Evolutionary conservation across 768 basidiomycete genomes (phyloP).

Genomic region (Tylopilus plumbeoviolaceoides): DNA sequence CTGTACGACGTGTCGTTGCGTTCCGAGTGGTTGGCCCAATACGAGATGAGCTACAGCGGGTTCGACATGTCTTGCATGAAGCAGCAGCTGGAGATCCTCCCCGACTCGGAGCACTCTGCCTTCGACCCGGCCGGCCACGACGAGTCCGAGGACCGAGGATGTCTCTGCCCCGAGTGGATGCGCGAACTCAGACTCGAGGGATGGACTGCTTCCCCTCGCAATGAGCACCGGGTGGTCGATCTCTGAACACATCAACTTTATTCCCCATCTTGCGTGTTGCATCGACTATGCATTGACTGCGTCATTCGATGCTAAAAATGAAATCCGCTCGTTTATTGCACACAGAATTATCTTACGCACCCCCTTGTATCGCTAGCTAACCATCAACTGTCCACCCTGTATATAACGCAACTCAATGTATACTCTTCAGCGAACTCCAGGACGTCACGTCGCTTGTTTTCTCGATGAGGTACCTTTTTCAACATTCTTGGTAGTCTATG

Average conservation of each 20-base stretch:
- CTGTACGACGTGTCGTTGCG: slow-evolving; percentile 5
- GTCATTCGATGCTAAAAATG: neutral
- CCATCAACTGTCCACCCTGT: neutral
- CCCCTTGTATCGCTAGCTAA: slow-evolving; percentile 3
- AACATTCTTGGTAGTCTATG: no score
- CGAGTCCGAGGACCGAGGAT: neutral
- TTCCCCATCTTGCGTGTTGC: neutral
- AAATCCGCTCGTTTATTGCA: neutral
- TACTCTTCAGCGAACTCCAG: no score
- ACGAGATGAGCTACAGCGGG: slow-evolving; percentile 5
- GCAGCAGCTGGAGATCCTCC: neutral
- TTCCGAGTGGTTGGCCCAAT: slow-evolving; percentile 13
- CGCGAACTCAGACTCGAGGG: slow-evolving; percentile 11
- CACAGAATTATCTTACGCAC: neutral
- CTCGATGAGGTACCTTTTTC: no score
- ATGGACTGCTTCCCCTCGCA: slow-evolving; percentile 5
- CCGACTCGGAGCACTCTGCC: neutral
- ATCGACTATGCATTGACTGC: neutral
- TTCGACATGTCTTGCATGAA: neutral
- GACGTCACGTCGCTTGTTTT: no score
- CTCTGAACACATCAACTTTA: neutral
- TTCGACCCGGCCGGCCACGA: neutral
- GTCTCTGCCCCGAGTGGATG: slow-evolving; percentile 26
- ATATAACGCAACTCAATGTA: neutral
- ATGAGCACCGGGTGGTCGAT: neutral